These are phyloP conservation scores for Rubia peregrina DNA, from an alignment of 305 asterid species.

Conservation along the genomic window DNA sequence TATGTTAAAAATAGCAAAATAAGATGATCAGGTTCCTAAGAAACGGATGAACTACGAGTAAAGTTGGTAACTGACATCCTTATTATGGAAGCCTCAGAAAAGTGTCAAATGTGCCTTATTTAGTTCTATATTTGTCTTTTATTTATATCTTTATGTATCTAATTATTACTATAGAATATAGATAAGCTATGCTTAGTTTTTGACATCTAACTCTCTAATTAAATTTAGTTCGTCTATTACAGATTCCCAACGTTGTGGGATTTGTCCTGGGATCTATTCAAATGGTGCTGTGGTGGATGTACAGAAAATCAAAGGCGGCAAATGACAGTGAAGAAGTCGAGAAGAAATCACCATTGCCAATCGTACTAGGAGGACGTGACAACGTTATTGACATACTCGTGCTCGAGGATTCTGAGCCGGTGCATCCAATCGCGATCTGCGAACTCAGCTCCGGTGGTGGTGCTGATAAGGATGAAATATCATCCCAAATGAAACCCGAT, in stretches of 20 bases:
- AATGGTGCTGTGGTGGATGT: slow-evolving; percentile 26
- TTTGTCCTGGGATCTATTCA: slow-evolving; percentile 35
- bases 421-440: slow-evolving; percentile 17
- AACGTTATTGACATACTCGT: slow-evolving; percentile 19
- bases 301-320: slow-evolving; percentile 19
- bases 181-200: too few relatives aligned
- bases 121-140: background rate
- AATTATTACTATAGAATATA: too few relatives aligned
- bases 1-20: background rate
- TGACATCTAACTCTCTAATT: too few relatives aligned
- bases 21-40: background rate
- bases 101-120: background rate
- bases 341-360: slow-evolving; percentile 15
- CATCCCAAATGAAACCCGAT: too few relatives aligned
- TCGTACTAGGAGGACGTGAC: background rate
- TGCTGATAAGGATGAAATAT: background rate
- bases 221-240: background rate
- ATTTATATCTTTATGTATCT: too few relatives aligned
- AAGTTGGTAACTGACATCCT: background rate
- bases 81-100: background rate
- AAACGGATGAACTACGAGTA: background rate
- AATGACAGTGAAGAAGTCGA: background rate
- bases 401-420: slow-evolving; percentile 17
- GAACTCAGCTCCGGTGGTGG: background rate
- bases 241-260: slow-evolving; percentile 36